Conservation (phyloP, 495 filamentous ascomycete species). For the Massariosphaeria phaeospora region DNA sequence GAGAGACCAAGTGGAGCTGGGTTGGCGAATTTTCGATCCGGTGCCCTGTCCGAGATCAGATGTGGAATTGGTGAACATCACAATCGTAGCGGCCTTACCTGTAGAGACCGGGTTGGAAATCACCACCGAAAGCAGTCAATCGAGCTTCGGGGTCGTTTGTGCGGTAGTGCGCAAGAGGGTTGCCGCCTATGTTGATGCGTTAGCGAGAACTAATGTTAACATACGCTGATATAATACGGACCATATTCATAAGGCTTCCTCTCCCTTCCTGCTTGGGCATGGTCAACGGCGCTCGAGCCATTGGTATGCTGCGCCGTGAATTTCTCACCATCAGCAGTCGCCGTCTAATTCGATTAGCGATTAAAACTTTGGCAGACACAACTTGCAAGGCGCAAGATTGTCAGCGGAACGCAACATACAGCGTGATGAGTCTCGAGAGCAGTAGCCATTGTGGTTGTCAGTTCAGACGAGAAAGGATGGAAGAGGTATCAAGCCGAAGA, state of each 20-base stretch:
- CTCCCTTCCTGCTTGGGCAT: conserved; percentile 18
- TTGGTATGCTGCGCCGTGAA: conserved; percentile 19
- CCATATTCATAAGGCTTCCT: conserved; percentile 35
- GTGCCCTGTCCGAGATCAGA: no score
- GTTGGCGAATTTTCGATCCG: conserved; percentile 63
- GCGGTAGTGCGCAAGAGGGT: conserved; percentile 69
- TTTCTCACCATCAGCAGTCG: conserved; percentile 10
- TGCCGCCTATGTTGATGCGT: conserved; percentile 44
- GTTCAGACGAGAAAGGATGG: neutral
- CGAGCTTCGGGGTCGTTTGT: conserved; percentile 52
- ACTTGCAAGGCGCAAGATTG: neutral
- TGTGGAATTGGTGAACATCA: conserved; percentile 1
- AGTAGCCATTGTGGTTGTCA: conserved; percentile 25
- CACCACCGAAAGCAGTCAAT: conserved; percentile 85
- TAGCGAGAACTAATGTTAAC: neutral
- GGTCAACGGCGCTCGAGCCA: conserved; percentile 27
- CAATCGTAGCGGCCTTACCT: conserved; percentile 35
- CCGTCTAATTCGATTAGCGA: neutral
- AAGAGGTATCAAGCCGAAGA: conserved; percentile 19
- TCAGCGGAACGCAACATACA: conserved; percentile 8
- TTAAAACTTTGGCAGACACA: neutral
- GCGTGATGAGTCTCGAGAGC: conserved; percentile 10
- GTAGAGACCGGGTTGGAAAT: conserved; percentile 93
- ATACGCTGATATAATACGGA: conserved; percentile 4
- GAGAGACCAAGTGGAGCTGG: conserved; percentile 63